phyloP scores from a whole-genome alignment of 495 filamentous ascomycete genomes.

The Penicillium macrosclerotiorum region DNA sequence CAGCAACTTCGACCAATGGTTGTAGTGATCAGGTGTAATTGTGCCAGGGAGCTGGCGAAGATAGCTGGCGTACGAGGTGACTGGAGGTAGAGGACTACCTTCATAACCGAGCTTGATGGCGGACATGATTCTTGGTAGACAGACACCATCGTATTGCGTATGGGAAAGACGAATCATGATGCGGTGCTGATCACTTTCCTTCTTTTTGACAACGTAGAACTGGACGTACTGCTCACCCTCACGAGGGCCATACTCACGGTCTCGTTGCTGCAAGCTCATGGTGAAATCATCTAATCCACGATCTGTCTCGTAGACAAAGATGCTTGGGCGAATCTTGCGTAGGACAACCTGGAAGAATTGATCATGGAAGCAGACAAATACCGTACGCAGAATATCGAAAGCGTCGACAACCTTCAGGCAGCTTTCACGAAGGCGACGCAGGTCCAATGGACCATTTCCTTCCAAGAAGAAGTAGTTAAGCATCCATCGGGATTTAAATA shows the following conservation, averaged over 20 bases:
- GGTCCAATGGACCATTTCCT: constrained; percentile 45
- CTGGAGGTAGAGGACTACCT: constrained; percentile 39
- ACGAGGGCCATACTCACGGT: constrained; percentile 49
- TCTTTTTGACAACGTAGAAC: constrained; percentile 56
- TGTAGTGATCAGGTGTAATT: constrained; percentile 54
- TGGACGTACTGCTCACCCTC: constrained; percentile 65
- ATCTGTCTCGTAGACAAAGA: constrained; percentile 55
- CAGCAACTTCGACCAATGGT: constrained; percentile 43
- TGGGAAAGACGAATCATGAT: constrained; percentile 69
- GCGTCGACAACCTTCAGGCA: constrained; percentile 44
- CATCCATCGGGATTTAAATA: constrained; percentile 51
- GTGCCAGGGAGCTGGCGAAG: constrained; percentile 47
- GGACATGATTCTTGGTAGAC: constrained; percentile 58
- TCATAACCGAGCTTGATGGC: constrained; percentile 54
- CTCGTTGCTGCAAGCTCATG: constrained; percentile 42
- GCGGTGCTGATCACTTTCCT: constrained; percentile 46
- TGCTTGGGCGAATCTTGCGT: constrained; percentile 49
- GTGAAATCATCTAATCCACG: constrained; percentile 51
- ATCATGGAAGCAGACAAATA: constrained; percentile 59
- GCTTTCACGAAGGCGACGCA: constrained; percentile 45
- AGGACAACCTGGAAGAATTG: constrained; percentile 62
- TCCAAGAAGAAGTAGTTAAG: constrained; percentile 60
- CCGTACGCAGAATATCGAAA: constrained; percentile 68
- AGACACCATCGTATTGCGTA: constrained; percentile 74
- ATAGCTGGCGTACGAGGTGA: constrained; percentile 59